Conservation (phyloP, 1,139 yeast genomes). For the Kodamaea fungicola region DNA sequence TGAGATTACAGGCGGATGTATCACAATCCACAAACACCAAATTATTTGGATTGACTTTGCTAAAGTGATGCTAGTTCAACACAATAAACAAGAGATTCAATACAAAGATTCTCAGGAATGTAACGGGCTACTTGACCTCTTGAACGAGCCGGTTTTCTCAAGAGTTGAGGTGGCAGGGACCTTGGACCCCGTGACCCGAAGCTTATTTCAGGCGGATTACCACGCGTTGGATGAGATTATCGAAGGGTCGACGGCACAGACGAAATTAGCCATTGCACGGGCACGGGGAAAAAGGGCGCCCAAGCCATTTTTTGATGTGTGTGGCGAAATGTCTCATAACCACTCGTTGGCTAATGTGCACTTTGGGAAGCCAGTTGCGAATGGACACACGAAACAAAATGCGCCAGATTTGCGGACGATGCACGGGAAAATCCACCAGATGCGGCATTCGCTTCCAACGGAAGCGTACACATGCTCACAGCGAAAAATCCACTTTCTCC, state of each 20-base stretch:
- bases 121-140: neutral
- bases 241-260: conserved; percentile 21
- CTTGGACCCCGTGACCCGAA: neutral
- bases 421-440: conserved; percentile 12
- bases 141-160: conserved; percentile 3
- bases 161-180: neutral
- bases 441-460: conserved; percentile 16
- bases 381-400: conserved; percentile 14
- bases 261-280: conserved; percentile 39
- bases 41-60: conserved; percentile 18
- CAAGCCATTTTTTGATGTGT: conserved; percentile 50
- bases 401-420: conserved; percentile 7
- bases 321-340: conserved; percentile 48
- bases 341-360: conserved; percentile 22
- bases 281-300: conserved; percentile 32
- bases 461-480: conserved; percentile 42
- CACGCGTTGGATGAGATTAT: conserved; percentile 14
- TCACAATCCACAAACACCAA: conserved; percentile 2
- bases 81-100: neutral
- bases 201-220: conserved; percentile 2
- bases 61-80: conserved; percentile 14
- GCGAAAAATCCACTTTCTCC: conserved; percentile 57
- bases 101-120: neutral
- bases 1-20: conserved; percentile 23
- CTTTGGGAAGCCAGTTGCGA: conserved; percentile 1